phyloP scores from a whole-genome alignment of 2,329 filamentous ascomycete species.

The Plenodomus biglobosus region DNA sequence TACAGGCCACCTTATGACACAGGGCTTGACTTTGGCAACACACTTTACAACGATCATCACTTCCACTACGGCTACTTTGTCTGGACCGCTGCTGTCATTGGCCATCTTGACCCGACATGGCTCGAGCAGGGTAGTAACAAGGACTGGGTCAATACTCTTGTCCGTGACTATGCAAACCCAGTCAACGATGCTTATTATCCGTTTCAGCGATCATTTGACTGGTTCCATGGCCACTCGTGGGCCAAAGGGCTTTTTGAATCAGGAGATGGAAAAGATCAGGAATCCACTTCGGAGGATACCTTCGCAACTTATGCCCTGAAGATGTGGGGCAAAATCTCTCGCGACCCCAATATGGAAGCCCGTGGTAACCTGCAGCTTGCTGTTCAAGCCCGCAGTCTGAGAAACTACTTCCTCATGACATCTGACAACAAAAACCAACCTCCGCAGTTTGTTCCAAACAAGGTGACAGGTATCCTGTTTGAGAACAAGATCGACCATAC shows the following conservation, averaged over 20 bases:
- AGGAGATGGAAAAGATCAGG: constrained; percentile 79
- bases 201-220: constrained; percentile 74
- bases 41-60: constrained; percentile 72
- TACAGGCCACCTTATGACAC: constrained; percentile 50
- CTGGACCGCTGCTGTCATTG: constrained; percentile 83
- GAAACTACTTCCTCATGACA: constrained; percentile 82
- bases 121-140: constrained; percentile 64
- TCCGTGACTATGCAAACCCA: constrained; percentile 83
- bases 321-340: constrained; percentile 84
- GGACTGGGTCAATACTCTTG: constrained; percentile 79
- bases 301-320: constrained; percentile 88
- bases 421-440: constrained; percentile 74
- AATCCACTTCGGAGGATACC: constrained; percentile 89
- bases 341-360: constrained; percentile 77
- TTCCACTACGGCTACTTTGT: constrained; percentile 84
- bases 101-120: constrained; percentile 77
- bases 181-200: constrained; percentile 71
- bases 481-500: constrained; percentile 97
- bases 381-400: constrained; percentile 71
- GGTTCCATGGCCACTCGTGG: constrained; percentile 92
- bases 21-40: constrained; percentile 86
- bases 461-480: constrained; percentile 72
- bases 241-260: constrained; percentile 78
- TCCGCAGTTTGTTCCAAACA: constrained; percentile 76
- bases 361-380: constrained; percentile 81